A percentile compares a stretch with the other conserved stretches of the same genome.
Evolutionary conservation across 2,329 filamentous ascomycete genomes (phyloP).

Genomic region (Nigrospora osmanthi): DNA sequence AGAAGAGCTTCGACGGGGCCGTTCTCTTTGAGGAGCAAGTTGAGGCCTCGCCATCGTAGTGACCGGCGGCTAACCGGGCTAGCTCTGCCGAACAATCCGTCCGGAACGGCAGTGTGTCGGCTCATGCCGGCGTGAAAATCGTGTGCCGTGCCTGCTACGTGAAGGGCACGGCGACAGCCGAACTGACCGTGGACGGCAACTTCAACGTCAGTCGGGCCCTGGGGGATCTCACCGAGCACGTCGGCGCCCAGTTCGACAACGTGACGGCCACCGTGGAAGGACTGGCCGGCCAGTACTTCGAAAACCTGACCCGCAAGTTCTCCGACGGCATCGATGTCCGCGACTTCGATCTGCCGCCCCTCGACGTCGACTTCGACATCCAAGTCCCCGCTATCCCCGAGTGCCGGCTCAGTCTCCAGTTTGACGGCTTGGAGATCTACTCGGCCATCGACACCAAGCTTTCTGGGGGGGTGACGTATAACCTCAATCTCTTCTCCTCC

Average conservation of each 20-base stretch:
- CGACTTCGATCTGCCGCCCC: slow-evolving; percentile 24
- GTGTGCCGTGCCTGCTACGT: slow-evolving; percentile 42
- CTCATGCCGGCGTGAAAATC: slow-evolving; percentile 26
- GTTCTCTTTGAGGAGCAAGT: slow-evolving; percentile 25
- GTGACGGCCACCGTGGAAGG: slow-evolving; percentile 19
- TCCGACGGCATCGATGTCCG: slow-evolving; percentile 17
- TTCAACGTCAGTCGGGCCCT: slow-evolving; percentile 30
- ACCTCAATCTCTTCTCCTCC: slow-evolving; percentile 38
- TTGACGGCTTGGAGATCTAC: slow-evolving; percentile 45
- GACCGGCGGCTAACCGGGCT: too few species aligned
- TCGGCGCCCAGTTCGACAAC: slow-evolving; percentile 24
- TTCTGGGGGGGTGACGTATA: slow-evolving; percentile 33
- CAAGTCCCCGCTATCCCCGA: slow-evolving; percentile 34
- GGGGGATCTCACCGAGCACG: slow-evolving; percentile 20
- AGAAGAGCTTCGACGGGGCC: slow-evolving; percentile 19
- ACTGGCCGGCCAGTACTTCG: slow-evolving; percentile 14
- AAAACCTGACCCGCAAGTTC: slow-evolving; percentile 14
- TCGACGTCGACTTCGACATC: slow-evolving; percentile 35
- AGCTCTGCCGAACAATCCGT: neutral
- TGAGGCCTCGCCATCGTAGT: too few species aligned
- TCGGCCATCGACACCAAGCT: slow-evolving; percentile 36
- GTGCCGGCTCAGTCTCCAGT: slow-evolving; percentile 32
- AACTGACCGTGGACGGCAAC: slow-evolving; percentile 30
- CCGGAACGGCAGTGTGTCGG: slow-evolving; percentile 10
- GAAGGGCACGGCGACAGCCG: slow-evolving; percentile 33